Base-by-base conservation (phyloP, 345 rosid genomes). In the Heritiera littoralis region DNA sequence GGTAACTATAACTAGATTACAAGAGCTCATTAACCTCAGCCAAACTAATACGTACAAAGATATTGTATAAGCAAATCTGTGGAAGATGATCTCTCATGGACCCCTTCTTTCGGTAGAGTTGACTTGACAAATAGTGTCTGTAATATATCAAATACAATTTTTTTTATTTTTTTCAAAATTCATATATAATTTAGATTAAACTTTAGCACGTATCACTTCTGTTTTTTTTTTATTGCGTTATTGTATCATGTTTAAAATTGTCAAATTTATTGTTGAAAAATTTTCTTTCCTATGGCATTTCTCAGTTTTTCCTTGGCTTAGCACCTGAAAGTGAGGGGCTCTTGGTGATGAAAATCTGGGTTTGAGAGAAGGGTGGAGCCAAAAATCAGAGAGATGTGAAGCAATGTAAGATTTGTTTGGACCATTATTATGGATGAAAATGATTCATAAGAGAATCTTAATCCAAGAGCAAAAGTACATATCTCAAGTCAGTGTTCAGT, bases 401-500 rank as follows among this genome's bases (percentile, higher is more conserved):
- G 5, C 18, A 51, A 51, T 48, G 17, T 9, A 9, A 66, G 72
- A 66, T 66, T 66, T 66, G 51, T 18, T 66, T 41, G 30, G 51
- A 13, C 15, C 55, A 13, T 51, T 3, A 18, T 6, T 5, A 67
- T 9, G 52, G 52, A 67, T 67, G 23, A 67, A 41, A 43, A n/a
- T 43, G 52, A 43, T 43, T 67, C 28, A 43, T 66, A 51, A 7
- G 30, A 66, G 51, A 43, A 67, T n/a, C 52, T 67, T 67, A 67
- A 67, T 43, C 72, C 72, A 41, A 67, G 43, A 18, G 17, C 72
- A 4, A 67, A 35, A 38, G 38, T 5, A 15, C 18, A n/a, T 3
- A 64, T 65, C 45, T 65, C 68, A 65, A 65, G 45, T 67, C 17
- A 67, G 9, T 18, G 48, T 41, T 67, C 52, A 67, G 48, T 43